Conservation (phyloP, 495 filamentous ascomycete species). For the Extremus antarcticus region DNA sequence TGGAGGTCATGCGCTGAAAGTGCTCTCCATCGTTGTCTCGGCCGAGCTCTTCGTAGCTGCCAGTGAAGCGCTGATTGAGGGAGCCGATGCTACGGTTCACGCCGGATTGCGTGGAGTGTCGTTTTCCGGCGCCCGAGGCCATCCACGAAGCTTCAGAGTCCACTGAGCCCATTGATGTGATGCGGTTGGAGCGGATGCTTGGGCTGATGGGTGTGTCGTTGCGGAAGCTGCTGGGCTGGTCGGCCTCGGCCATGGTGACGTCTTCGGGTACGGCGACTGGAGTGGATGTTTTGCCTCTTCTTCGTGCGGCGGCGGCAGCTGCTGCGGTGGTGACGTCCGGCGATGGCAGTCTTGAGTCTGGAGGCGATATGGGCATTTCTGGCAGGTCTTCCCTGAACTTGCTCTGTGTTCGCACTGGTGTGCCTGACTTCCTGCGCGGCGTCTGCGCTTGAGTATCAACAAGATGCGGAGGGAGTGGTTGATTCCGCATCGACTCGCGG, state of each 20-base stretch:
- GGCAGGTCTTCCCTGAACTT: conserved; percentile 91
- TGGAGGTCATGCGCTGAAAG: conserved; percentile 40
- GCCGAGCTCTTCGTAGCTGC: conserved; percentile 49
- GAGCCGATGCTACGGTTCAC: conserved; percentile 27
- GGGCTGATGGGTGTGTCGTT: conserved; percentile 28
- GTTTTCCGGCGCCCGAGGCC: conserved; percentile 45
- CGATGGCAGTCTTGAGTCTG: conserved; percentile 69
- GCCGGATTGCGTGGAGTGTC: conserved; percentile 38
- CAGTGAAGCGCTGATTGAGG: conserved; percentile 35
- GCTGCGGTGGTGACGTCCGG: conserved; percentile 38
- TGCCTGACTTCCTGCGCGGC: conserved; percentile 35
- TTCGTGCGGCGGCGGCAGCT: conserved; percentile 12
- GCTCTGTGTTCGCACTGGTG: conserved; percentile 67
- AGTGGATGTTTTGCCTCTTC: neutral
- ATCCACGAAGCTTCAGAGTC: conserved; percentile 92
- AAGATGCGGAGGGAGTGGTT: conserved; percentile 35
- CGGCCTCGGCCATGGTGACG: neutral
- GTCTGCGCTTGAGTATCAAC: conserved; percentile 27
- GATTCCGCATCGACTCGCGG: conserved; percentile 59
- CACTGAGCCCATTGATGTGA: conserved; percentile 62
- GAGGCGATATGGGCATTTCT: conserved; percentile 69
- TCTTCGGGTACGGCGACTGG: conserved; percentile 12
- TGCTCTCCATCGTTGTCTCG: conserved; percentile 53
- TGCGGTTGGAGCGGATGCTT: conserved; percentile 14
- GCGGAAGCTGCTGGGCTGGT: conserved; percentile 1